Evolutionary conservation across 805 yeast genomes (phyloP).

Genomic region (Brettanomyces custersianus): DNA sequence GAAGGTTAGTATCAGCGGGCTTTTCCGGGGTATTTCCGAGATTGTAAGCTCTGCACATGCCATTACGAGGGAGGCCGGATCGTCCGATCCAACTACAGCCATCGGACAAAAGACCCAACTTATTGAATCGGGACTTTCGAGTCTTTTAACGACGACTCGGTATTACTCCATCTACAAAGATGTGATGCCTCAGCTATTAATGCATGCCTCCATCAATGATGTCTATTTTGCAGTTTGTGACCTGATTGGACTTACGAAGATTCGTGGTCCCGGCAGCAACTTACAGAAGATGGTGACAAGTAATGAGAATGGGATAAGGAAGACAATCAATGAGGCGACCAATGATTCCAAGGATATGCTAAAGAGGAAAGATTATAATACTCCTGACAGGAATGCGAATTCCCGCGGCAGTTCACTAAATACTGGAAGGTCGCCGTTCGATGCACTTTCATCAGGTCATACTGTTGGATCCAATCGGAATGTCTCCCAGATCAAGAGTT

Average conservation of each 20-base stretch:
- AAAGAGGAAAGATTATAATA: neutral
- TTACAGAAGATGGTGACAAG: neutral
- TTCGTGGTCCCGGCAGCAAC: conserved; percentile 15
- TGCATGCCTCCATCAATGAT: conserved; percentile 72
- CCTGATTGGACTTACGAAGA: conserved; percentile 44
- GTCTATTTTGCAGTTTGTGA: conserved; percentile 59
- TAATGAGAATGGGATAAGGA: neutral
- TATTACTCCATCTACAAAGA: conserved; percentile 57
- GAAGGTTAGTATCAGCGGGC: conserved; percentile 25
- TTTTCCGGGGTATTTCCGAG: conserved; percentile 45
- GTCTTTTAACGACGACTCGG: conserved; percentile 67
- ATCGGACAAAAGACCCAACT: conserved; percentile 26
- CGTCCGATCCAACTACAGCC: conserved; percentile 17
- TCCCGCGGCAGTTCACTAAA: neutral
- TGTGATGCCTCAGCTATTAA: conserved; percentile 59
- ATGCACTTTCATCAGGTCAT: neutral
- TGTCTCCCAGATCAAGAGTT: neutral
- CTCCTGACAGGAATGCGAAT: neutral
- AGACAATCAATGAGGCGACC: neutral
- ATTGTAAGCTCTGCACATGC: conserved; percentile 37
- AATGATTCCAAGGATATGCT: neutral
- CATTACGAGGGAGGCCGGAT: conserved; percentile 25
- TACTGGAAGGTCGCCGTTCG: neutral
- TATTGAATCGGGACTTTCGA: conserved; percentile 61
- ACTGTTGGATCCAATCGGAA: no score